A percentile compares a stretch with the other conserved stretches of the same genome.
phyloP scores from a whole-genome alignment of 2,329 filamentous ascomycete genomes.

The Talaromyces verruculosus region DNA sequence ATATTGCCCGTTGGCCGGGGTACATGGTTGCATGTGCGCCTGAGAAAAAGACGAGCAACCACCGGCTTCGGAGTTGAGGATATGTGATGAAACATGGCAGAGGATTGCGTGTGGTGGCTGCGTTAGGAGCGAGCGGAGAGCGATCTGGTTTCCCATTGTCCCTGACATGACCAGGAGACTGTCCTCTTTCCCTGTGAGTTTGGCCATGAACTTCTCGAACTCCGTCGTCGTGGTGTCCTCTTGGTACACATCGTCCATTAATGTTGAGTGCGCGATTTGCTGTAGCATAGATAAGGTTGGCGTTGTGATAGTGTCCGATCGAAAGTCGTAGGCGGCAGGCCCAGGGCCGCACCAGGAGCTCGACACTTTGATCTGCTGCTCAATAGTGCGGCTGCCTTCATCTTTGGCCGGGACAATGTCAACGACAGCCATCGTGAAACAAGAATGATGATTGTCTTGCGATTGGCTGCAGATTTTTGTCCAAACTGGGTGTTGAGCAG shows the following conservation, averaged over 20 bases:
- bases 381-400: background rate
- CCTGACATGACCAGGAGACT: constrained; percentile 12
- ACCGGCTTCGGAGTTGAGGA: constrained; percentile 4
- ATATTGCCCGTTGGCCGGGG: constrained; percentile 20
- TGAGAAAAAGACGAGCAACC: constrained; percentile 15
- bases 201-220: constrained; percentile 14
- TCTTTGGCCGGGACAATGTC: background rate
- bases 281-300: constrained; percentile 20
- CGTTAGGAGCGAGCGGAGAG: constrained; percentile 10
- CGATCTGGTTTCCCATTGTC: constrained; percentile 11
- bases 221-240: constrained; percentile 16
- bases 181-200: constrained; percentile 8
- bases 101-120: constrained; percentile 12
- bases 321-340: constrained; percentile 19
- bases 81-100: constrained; percentile 3
- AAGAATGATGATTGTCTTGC: background rate
- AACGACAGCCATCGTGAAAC: background rate
- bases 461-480: background rate
- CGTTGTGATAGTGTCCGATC: constrained; percentile 20
- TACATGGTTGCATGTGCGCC: constrained; percentile 18
- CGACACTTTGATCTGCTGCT: constrained; percentile 1
- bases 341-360: constrained; percentile 6
- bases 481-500: background rate
- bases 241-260: constrained; percentile 20
- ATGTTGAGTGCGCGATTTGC: constrained; percentile 14